phyloP scores from a whole-genome alignment of 2,329 filamentous ascomycete genomes.

The Colletotrichum tofieldiae region DNA sequence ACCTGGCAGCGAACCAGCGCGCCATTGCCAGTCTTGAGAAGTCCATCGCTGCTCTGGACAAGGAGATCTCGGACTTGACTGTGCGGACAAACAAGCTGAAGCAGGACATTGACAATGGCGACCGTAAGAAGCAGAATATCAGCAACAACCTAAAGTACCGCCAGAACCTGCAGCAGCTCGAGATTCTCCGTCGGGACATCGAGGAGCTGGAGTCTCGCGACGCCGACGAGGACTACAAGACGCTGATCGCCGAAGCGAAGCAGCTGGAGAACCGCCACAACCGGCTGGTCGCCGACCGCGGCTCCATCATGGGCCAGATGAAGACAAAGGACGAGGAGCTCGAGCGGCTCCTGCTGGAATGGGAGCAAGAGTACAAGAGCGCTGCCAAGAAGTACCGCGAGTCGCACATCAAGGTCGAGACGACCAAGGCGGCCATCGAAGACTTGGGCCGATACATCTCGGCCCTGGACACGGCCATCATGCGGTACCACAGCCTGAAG shows the following conservation, averaged over 20 bases:
- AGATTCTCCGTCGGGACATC: slow-evolving; percentile 79
- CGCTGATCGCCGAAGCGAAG: slow-evolving; percentile 79
- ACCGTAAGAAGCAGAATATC: slow-evolving; percentile 89
- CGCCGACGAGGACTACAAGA: slow-evolving; percentile 85
- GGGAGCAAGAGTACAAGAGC: slow-evolving; percentile 88
- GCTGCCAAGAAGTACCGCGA: slow-evolving; percentile 87
- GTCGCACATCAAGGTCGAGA: slow-evolving; percentile 89
- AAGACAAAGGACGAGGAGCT: slow-evolving; percentile 89
- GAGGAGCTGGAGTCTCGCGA: slow-evolving; percentile 82
- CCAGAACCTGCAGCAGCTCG: slow-evolving; percentile 78
- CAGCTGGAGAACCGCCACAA: slow-evolving; percentile 78
- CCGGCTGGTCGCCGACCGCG: slow-evolving; percentile 79
- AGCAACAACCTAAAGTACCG: slow-evolving; percentile 91
- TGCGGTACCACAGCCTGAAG: slow-evolving; percentile 96
- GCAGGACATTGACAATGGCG: slow-evolving; percentile 83
- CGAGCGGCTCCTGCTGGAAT: slow-evolving; percentile 80
- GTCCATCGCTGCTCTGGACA: slow-evolving; percentile 76
- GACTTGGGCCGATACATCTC: slow-evolving; percentile 87
- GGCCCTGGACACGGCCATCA: slow-evolving; percentile 95
- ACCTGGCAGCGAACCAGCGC: slow-evolving; percentile 78
- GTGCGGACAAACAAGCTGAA: slow-evolving; percentile 83
- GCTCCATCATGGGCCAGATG: slow-evolving; percentile 82
- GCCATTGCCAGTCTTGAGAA: slow-evolving; percentile 79
- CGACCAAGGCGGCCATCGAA: slow-evolving; percentile 92
- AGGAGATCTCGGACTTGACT: slow-evolving; percentile 77